These are phyloP conservation scores for Aspergillus sp. DNA, from an alignment of 2,329 filamentous ascomycete genomes.

Conservation along the genomic window DNA sequence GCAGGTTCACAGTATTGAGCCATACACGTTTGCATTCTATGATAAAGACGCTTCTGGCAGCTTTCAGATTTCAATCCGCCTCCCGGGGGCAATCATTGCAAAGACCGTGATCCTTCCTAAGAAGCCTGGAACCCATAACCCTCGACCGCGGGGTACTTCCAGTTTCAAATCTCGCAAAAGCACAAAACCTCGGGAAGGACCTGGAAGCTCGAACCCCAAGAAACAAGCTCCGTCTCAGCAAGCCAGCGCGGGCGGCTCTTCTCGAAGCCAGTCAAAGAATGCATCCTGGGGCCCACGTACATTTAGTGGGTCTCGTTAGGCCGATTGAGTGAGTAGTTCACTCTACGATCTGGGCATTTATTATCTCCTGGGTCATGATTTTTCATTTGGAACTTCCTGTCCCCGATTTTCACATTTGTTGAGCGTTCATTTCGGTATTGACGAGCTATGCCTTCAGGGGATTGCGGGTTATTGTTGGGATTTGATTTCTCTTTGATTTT, in stretches of 20 bases:
- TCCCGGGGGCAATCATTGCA: constrained; percentile 43
- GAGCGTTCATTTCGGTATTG: constrained; percentile 17
- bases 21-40: constrained; percentile 35
- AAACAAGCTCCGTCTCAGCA: constrained; percentile 21
- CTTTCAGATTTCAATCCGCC: constrained; percentile 38
- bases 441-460: constrained; percentile 13
- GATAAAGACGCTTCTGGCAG: constrained; percentile 35
- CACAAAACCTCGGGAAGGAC: constrained; percentile 25
- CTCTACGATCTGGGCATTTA: too few relatives aligned
- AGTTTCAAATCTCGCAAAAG: constrained; percentile 26
- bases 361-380: constrained; percentile 1
- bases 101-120: constrained; percentile 38
- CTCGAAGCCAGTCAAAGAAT: constrained; percentile 22
- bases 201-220: constrained; percentile 19
- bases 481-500: constrained; percentile 12
- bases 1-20: constrained; percentile 46
- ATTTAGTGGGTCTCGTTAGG: constrained; percentile 18
- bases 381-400: constrained; percentile 5
- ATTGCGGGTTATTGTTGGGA: constrained; percentile 10
- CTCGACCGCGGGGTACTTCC: constrained; percentile 22
- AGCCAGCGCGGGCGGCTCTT: constrained; percentile 14
- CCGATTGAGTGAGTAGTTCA: background rate
- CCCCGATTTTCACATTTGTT: constrained; percentile 14
- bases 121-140: constrained; percentile 20
- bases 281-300: constrained; percentile 24